phyloP scores from a whole-genome alignment of 768 basidiomycete species.

The Suillus fuscotomentosus region DNA sequence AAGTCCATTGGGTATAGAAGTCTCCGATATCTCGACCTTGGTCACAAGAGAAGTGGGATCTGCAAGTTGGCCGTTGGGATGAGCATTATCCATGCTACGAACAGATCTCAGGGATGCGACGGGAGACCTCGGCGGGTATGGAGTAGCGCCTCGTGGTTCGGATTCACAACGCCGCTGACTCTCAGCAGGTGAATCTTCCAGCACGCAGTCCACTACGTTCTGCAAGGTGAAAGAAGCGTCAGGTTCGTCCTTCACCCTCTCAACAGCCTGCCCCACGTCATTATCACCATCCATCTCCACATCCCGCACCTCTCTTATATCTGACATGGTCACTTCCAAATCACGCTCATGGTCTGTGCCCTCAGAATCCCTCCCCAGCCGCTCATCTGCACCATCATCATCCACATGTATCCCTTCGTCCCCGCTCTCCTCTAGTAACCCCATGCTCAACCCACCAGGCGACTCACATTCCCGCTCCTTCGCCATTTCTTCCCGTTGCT shows the following conservation, averaged over 20 bases:
- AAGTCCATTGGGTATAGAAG: background rate
- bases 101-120: background rate
- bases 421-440: background rate
- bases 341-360: background rate
- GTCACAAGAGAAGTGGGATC: background rate
- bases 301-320: constrained; percentile 7
- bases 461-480: constrained; percentile 9
- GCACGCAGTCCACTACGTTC: background rate
- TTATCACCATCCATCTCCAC: constrained; percentile 12
- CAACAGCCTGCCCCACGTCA: constrained; percentile 1
- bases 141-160: background rate
- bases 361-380: background rate
- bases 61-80: background rate
- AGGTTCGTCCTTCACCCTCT: constrained; percentile 2
- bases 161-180: background rate
- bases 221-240: background rate
- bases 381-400: constrained; percentile 10
- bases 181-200: background rate
- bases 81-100: background rate
- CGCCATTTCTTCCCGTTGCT: constrained; percentile 43
- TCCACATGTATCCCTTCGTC: constrained; percentile 10
- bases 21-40: background rate
- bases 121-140: background rate
- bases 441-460: constrained; percentile 6
- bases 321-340: background rate